Base-by-base conservation (phyloP, 2,329 filamentous ascomycete species). In the Ascochyta koolunga region DNA sequence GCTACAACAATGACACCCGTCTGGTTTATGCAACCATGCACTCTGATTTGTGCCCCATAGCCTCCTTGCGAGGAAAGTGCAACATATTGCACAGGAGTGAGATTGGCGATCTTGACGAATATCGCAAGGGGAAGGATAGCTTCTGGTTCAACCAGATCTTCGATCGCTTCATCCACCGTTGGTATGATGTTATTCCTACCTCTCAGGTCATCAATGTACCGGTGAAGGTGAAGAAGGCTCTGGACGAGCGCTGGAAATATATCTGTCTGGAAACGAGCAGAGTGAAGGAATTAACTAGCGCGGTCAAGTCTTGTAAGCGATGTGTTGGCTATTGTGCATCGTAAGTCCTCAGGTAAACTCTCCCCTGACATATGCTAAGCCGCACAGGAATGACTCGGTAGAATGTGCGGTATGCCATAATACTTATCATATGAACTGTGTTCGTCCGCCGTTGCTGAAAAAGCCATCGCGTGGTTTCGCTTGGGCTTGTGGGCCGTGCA, bases 101-200 rank as follows among this genome's bases (percentile, higher is more conserved):
- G 73, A 93, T 98, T 57, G 78, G 85, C 31, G 88, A 90, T 69
- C 78, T 97, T 62, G 90, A 96, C 52, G 85, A 88, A 46, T 96
- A 93, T 73, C 90, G 93, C 72, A 93, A 90, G 74, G 85, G 82
- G 22, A 89, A 89, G 66, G 91, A 99, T 76, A 87, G 84, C 64
- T 99, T 99, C 75, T 99, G 93, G 90, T 99, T 91, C 74, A 93
- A 96, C 69, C 96, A 97, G 73, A 86, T 98, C 66, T 98, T 96
- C 76, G 95, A 99, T 78, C 90, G 95, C 54, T 99, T 98, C 78
- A 98, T 99, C 61, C 92, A 96, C 72, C 93, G 96, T 60, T 93
- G 93, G 76, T 98, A 98, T 82, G 95, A 99, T 68, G 90, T 97
- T 49, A 93, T 99, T 58, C 93, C 95, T 1, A 96, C 93, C 13